Conservation (phyloP, 2,329 filamentous ascomycete species). For the Aspergillus alliaceus region DNA sequence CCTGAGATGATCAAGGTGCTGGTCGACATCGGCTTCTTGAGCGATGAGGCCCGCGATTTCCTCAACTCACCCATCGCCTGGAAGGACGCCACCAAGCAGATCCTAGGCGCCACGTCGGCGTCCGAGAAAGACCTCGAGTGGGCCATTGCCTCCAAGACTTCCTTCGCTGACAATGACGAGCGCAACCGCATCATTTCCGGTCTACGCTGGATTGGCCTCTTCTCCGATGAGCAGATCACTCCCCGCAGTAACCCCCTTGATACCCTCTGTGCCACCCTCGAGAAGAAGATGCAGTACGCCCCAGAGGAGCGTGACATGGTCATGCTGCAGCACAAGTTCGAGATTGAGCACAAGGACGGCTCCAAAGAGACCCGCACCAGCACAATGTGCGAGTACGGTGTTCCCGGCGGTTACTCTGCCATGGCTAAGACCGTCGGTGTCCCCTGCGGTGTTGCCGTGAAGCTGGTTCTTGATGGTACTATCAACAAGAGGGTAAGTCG, state of each 20-base stretch:
- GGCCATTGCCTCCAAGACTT: slow-evolving; percentile 73
- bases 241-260: slow-evolving; percentile 80
- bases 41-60: slow-evolving; percentile 64
- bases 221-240: slow-evolving; percentile 67
- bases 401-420: slow-evolving; percentile 73
- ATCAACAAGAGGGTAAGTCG: slow-evolving; percentile 60
- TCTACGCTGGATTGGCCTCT: slow-evolving; percentile 68
- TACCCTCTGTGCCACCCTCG: slow-evolving; percentile 83
- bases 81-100: slow-evolving; percentile 80
- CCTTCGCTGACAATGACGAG: slow-evolving; percentile 68
- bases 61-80: slow-evolving; percentile 70
- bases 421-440: slow-evolving; percentile 84
- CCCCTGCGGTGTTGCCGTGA: slow-evolving; percentile 71
- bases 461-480: slow-evolving; percentile 74
- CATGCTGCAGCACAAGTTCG: slow-evolving; percentile 65
- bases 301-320: slow-evolving; percentile 82
- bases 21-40: slow-evolving; percentile 86
- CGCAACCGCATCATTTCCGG: slow-evolving; percentile 69
- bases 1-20: slow-evolving; percentile 85
- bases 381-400: slow-evolving; percentile 81
- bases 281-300: slow-evolving; percentile 88
- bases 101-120: slow-evolving; percentile 68
- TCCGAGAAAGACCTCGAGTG: slow-evolving; percentile 68
- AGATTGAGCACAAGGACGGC: slow-evolving; percentile 80
- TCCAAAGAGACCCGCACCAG: slow-evolving; percentile 73